Base-by-base conservation (phyloP, 208 protist species). In the Herpetomonas samuelpessoai region DNA sequence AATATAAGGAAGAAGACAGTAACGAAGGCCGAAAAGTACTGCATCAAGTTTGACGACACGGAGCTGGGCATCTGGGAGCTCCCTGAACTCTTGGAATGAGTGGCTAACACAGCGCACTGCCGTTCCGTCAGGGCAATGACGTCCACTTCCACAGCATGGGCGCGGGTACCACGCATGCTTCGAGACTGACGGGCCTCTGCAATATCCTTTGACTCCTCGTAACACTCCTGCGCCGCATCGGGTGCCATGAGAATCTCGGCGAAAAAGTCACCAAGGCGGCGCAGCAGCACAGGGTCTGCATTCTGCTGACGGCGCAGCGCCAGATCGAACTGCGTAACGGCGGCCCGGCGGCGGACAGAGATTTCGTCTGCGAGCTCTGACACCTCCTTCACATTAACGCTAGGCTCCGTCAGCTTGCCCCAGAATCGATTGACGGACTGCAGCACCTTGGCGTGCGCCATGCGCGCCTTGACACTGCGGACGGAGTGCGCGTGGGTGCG, bases 241-340 rank as follows among this genome's bases (percentile, higher is more conserved):
- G 46, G 53, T 19, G 68, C 50, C 39, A 72, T 55, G 27, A 75
- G 41, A 2, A 75, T 50, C 9, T 70, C 39, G 12, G 9, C 22
- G 19, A 75, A 66, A 57, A 75, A 75, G 57, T 75, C 69, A 4
- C 61, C 69, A 10, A 75, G 31, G 18, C 46, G 53, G 30, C 46
- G 52, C 12, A 75, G 38, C 31, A 75, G 53, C 22, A 59, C 19
- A 6, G 44, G 14, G 50, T 75, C 69, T 16, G 39, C 62, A 19
- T 16, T 67, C 22, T 54, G 44, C 31, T 71, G 65, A 9, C 31
- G 51, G 18, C n/a, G 6, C 2, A 75, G 55, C 21, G 69, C 69
- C 9, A 19, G 22, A 21, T 57, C 45, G 29, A 75, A 75, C 18
- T 65, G 51, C 3, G 31, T 30, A 47, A 75, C 57, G 25, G 61